Evolutionary conservation across 2,329 filamentous ascomycete genomes (phyloP).

Genomic region (Monilinia vaccinii-corymbosi): DNA sequence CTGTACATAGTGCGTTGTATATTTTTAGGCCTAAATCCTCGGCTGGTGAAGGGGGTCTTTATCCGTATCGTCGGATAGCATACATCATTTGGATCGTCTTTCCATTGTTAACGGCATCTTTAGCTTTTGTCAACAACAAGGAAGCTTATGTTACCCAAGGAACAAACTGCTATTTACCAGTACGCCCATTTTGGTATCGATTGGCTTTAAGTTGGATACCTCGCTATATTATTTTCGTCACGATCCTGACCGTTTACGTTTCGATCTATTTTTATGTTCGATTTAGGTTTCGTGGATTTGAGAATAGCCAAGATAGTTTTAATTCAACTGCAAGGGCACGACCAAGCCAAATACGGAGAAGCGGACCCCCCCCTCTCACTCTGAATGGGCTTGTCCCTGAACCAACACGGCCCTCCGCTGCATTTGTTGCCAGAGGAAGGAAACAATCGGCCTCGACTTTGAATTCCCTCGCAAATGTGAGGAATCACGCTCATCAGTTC

Average conservation of each 20-base stretch:
- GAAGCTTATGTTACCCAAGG: constrained; percentile 52
- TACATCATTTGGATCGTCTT: constrained; percentile 48
- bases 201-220: constrained; percentile 64
- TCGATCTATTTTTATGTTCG: constrained; percentile 63
- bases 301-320: constrained; percentile 10
- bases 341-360: constrained; percentile 10
- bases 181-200: constrained; percentile 59
- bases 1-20: constrained; percentile 62
- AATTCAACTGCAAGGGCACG: constrained; percentile 8
- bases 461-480: constrained; percentile 12
- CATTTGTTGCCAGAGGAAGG: constrained; percentile 7
- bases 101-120: constrained; percentile 48
- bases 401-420: constrained; percentile 12
- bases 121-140: constrained; percentile 52
- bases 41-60: constrained; percentile 53
- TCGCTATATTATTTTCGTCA: constrained; percentile 57
- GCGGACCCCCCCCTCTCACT: constrained; percentile 20
- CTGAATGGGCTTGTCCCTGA: constrained; percentile 26
- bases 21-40: constrained; percentile 49
- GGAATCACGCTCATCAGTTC: constrained; percentile 21
- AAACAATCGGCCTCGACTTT: constrained; percentile 17
- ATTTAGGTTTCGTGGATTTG: constrained; percentile 28
- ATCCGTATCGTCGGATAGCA: constrained; percentile 53
- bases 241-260: constrained; percentile 56
- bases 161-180: constrained; percentile 61